A percentile compares a stretch with the other conserved stretches of the same genome.
phyloP scores from a whole-genome alignment of 2,329 filamentous ascomycete species.

The Exophiala xenobiotica region DNA sequence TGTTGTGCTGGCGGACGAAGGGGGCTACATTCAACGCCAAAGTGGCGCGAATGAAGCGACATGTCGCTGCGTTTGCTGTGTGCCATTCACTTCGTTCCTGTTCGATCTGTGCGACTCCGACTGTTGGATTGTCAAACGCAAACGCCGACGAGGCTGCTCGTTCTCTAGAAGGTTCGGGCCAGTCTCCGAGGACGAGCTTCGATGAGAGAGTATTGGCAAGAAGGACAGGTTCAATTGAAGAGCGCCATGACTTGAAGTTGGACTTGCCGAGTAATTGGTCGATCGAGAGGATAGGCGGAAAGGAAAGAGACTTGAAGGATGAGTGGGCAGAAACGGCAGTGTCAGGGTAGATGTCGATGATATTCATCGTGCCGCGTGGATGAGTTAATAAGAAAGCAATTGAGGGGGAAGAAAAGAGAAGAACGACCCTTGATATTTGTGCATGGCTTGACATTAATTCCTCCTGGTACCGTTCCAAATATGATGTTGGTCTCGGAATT shows the following conservation, averaged over 20 bases:
- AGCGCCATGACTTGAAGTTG: conserved; percentile 21
- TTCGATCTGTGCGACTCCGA: conserved; percentile 2
- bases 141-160: too few relatives aligned
- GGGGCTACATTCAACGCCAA: conserved; percentile 19
- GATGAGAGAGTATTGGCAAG: conserved; percentile 13
- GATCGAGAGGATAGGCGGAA: conserved; percentile 10
- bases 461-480: too few relatives aligned
- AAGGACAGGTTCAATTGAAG: conserved; percentile 20
- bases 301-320: conserved; percentile 2
- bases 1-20: conserved; percentile 20
- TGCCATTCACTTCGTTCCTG: conserved; percentile 18
- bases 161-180: conserved; percentile 19
- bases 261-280: conserved; percentile 18
- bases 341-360: background rate
- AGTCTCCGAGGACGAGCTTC: conserved; percentile 19
- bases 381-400: background rate
- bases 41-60: conserved; percentile 23
- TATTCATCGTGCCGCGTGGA: background rate
- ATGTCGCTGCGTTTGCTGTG: conserved; percentile 14
- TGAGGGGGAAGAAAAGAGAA: background rate
- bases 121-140: too few relatives aligned
- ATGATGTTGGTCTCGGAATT: background rate
- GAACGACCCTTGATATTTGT: background rate
- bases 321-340: background rate
- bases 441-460: background rate